Conservation (phyloP, 1,139 yeast genomes). For the Zygosaccharomyces sapae region DNA sequence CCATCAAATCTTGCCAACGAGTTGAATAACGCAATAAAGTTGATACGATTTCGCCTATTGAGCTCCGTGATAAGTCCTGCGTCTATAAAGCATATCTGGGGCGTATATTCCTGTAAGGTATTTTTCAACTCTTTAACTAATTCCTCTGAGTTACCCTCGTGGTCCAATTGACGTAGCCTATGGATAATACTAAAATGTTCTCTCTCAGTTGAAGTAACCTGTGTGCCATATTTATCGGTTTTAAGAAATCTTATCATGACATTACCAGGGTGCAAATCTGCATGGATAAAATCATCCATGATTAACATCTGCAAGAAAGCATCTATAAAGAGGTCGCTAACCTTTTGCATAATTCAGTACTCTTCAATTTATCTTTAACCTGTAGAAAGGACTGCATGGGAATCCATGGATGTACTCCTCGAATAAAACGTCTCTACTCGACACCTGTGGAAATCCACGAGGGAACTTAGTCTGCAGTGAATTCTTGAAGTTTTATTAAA, state of each 20-base stretch:
- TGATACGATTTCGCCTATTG: constrained; percentile 67
- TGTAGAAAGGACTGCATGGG: constrained; percentile 64
- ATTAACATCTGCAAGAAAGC: constrained; percentile 90
- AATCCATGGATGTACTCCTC: constrained; percentile 83
- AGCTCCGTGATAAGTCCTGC: constrained; percentile 91
- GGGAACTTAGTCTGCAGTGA: constrained; percentile 76
- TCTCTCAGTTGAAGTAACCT: constrained; percentile 28
- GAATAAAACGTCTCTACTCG: constrained; percentile 71
- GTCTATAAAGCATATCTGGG: constrained; percentile 87
- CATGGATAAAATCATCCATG: constrained; percentile 88
- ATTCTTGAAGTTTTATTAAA: constrained; percentile 47
- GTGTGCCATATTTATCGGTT: constrained; percentile 38
- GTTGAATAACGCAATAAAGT: constrained; percentile 83
- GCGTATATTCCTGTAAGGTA: constrained; percentile 58
- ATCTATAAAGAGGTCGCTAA: constrained; percentile 85
- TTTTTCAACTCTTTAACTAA: constrained; percentile 51
- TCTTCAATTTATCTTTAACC: constrained; percentile 37
- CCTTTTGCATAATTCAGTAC: constrained; percentile 55
- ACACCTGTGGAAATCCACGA: constrained; percentile 59
- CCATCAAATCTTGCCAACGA: constrained; percentile 92
- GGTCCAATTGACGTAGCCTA: constrained; percentile 42
- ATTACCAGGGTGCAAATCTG: constrained; percentile 95
- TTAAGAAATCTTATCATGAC: constrained; percentile 75
- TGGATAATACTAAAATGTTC: constrained; percentile 50
- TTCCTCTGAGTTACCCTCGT: constrained; percentile 38